Percentiles rank a stretch among this genome's conserved stretches.
Evolutionary conservation across 2,329 filamentous ascomycete species (phyloP).

Genomic region (Hypoxylon sp.): DNA sequence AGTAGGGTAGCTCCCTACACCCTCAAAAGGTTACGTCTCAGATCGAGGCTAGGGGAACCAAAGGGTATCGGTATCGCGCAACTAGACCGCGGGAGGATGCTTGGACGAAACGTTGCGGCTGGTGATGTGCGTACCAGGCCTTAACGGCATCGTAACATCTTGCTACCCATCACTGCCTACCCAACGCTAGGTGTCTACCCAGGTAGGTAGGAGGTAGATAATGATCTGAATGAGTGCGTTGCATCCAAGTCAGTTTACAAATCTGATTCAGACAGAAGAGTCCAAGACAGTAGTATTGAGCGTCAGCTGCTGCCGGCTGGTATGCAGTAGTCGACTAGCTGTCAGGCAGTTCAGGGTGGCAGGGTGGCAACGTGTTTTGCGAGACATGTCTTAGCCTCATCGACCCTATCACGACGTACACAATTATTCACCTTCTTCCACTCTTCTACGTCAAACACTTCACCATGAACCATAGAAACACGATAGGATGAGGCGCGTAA

Average conservation of each 20-base stretch:
- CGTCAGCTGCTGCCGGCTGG: constrained; percentile 2
- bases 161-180: not conserved
- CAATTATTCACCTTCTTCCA: not conserved
- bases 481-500: not conserved
- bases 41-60: not conserved
- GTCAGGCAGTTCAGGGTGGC: not conserved
- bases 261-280: too few species aligned
- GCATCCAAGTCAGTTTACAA: not conserved
- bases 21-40: not conserved
- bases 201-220: too few species aligned
- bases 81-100: not conserved
- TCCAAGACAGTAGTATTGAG: too few species aligned
- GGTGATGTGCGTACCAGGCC: not conserved
- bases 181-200: not conserved
- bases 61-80: constrained; percentile 1
- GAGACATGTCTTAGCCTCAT: constrained; percentile 20
- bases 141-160: not conserved
- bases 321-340: too few species aligned
- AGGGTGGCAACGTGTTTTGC: not conserved
- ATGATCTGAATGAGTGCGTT: not conserved
- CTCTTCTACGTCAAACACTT: not conserved
- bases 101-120: constrained; percentile 22
- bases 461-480: not conserved
- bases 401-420: constrained; percentile 17
- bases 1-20: not conserved